Evolutionary conservation across 768 basidiomycete genomes (phyloP).

Genomic region (Naganishia kalamii): DNA sequence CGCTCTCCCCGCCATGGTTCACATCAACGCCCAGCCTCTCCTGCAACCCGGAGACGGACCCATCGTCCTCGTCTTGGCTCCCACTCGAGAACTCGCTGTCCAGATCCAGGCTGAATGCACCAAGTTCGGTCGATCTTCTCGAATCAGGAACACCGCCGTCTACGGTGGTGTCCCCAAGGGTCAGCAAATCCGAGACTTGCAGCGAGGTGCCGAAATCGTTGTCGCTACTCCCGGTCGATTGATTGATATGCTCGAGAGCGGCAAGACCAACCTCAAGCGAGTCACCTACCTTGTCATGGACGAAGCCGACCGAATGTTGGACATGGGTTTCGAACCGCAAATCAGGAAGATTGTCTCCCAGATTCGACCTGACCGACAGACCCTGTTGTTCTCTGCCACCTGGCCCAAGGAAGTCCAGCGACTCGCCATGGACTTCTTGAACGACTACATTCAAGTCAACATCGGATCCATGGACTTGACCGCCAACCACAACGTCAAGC

Average conservation of each 20-base stretch:
- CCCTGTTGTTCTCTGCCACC: constrained; percentile 97
- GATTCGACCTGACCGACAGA: constrained; percentile 96
- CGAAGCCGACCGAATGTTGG: constrained; percentile 99
- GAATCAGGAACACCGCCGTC: constrained; percentile 96
- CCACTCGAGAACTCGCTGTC: constrained; percentile 95
- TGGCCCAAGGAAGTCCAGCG: constrained; percentile 99
- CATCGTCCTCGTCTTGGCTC: constrained; percentile 91
- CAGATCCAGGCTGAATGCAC: constrained; percentile 99
- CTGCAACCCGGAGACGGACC: constrained; percentile 91
- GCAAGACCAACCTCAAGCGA: constrained; percentile 91
- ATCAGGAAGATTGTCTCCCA: constrained; percentile 96
- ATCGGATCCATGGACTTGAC: constrained; percentile 98
- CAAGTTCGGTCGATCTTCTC: constrained; percentile 83
- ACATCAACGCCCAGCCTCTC: constrained; percentile 98
- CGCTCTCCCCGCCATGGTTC: constrained; percentile 96
- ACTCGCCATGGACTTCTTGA: constrained; percentile 92
- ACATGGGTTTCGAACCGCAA: constrained; percentile 99
- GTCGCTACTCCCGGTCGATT: constrained; percentile 99
- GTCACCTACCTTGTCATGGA: constrained; percentile 98
- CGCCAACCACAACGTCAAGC: constrained; percentile 95
- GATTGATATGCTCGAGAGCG: constrained; percentile 96
- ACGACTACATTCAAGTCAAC: constrained; percentile 96
- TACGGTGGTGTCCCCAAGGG: constrained; percentile 99
- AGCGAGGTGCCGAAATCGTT: constrained; percentile 93
- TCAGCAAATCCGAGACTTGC: constrained; percentile 93